Base-by-base conservation (phyloP, 768 basidiomycete genomes). In the Gymnopilus dilepis region DNA sequence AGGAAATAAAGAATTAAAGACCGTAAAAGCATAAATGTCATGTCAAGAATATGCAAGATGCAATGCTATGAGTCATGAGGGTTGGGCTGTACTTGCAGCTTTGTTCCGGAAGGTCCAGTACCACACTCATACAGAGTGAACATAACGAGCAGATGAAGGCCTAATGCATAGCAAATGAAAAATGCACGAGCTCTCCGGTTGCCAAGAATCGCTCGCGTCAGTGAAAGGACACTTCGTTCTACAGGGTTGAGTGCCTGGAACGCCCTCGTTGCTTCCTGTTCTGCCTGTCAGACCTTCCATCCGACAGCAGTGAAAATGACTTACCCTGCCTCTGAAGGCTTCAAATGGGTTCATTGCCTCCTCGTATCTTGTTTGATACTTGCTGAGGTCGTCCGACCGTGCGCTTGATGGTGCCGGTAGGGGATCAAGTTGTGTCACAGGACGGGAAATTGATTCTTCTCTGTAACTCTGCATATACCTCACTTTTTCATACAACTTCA, bases 291-390 rank as follows among this genome's bases (percentile, higher is more conserved):
- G 34, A 58, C 41, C 13, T 42, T 45, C 21, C 21, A 4, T 17
- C 22, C 11, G 15, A 53, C 28, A 48, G n/a, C 13, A 19, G 12
- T 37, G 30, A 4, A 19, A 40, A 48, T 41, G 33, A 85, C 95
- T 66, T 68, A 97, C 97, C 73, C 95, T 82, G 1, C 97, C 95
- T 64, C 95, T 87, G 83, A 99, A 99, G 6, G 91, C 95, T 74
- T 98, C 96, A 72, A 99, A 99, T 0, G 97, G 97, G 70, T 99
- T 99, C 87, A 99, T 95, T 55, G 93, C 87, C 76, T 97, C 93
- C 72, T 99, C 97, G 70, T 99, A 99, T 72, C 95, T 83, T 64
- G 90, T 85, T 51, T 89, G 87, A 75, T 99, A 99, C 71, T 88
- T 92, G 68, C 90, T 90, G 73, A 99, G 87, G 67, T 94, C 93